phyloP scores from a whole-genome alignment of 1,284 basidiomycete species.

The Mycosarcoma maydis region DNA sequence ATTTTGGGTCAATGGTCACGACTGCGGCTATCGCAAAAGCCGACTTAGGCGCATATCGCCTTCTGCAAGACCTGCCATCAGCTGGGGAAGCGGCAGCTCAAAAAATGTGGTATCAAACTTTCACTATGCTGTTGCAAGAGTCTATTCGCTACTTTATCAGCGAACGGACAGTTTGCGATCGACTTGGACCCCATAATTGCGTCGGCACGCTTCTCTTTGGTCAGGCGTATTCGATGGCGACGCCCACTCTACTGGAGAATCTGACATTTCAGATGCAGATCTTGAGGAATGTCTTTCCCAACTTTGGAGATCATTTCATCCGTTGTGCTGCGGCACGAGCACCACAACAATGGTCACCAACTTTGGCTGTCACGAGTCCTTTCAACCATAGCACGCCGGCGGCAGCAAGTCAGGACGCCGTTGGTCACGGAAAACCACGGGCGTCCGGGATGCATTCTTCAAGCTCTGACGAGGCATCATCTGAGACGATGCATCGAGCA shows the following conservation, averaged over 20 bases:
- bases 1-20: slow-evolving; percentile 25
- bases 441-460: background rate
- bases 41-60: slow-evolving; percentile 21
- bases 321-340: slow-evolving; percentile 25
- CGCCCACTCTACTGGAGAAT: slow-evolving; percentile 13
- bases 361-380: background rate
- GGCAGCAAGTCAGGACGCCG: background rate
- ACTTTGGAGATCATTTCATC: slow-evolving; percentile 27
- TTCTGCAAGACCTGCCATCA: slow-evolving; percentile 4
- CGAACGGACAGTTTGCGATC: slow-evolving; percentile 32
- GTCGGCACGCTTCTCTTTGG: slow-evolving; percentile 23
- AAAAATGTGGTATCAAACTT: slow-evolving; percentile 24
- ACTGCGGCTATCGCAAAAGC: slow-evolving; percentile 18
- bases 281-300: slow-evolving; percentile 40
- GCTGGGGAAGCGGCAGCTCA: slow-evolving; percentile 2
- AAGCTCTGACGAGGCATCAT: background rate
- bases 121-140: slow-evolving; percentile 22
- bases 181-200: slow-evolving; percentile 27
- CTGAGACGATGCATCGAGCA: background rate
- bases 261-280: slow-evolving; percentile 28
- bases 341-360: background rate
- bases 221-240: slow-evolving; percentile 15
- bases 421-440: no score
- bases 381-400: background rate
- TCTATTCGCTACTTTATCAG: slow-evolving; percentile 15